phyloP scores from a whole-genome alignment of 148 eudicot species.

The Dianthus caryophyllus region DNA sequence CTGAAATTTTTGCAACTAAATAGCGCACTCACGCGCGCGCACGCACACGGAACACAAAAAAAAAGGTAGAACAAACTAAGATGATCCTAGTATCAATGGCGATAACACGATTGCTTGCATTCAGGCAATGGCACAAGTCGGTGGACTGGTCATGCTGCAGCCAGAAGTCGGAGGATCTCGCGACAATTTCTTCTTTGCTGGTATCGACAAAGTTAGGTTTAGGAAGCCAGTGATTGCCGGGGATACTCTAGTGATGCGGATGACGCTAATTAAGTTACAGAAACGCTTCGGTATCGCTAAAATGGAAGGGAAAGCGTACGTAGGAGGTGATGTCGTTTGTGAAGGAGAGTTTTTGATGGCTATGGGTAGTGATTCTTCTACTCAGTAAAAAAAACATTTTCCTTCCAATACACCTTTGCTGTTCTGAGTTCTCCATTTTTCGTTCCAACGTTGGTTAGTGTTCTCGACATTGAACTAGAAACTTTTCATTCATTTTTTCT shows the following conservation, averaged over 20 bases:
- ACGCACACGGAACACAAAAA: too few species aligned
- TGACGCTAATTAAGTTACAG: conserved; percentile 83
- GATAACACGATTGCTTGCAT: conserved; percentile 1
- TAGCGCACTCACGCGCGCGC: too few species aligned
- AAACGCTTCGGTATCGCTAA: conserved; percentile 94
- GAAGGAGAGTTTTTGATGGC: conserved; percentile 99
- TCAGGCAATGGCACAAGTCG: conserved; percentile 99
- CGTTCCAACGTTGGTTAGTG: not conserved
- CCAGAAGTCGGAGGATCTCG: conserved; percentile 93
- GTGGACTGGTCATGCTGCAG: conserved; percentile 85
- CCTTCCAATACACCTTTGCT: not conserved
- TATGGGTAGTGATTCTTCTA: conserved; percentile 43
- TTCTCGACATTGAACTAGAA: conserved; percentile 6
- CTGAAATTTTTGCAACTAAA: too few species aligned
- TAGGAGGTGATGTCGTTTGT: conserved; percentile 85
- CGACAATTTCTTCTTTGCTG: conserved; percentile 89
- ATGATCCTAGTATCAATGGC: not conserved
- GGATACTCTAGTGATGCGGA: conserved; percentile 88
- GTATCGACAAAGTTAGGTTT: conserved; percentile 92
- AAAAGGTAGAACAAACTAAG: not conserved
- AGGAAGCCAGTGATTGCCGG: conserved; percentile 94
- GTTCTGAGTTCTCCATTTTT: not conserved
- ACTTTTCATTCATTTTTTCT: not conserved
- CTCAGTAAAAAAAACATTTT: conserved; percentile 27
- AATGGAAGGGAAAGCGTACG: conserved; percentile 95